These are phyloP conservation scores for Pyricularia sp. DNA, from an alignment of 2,329 filamentous ascomycete genomes.

Conservation along the genomic window DNA sequence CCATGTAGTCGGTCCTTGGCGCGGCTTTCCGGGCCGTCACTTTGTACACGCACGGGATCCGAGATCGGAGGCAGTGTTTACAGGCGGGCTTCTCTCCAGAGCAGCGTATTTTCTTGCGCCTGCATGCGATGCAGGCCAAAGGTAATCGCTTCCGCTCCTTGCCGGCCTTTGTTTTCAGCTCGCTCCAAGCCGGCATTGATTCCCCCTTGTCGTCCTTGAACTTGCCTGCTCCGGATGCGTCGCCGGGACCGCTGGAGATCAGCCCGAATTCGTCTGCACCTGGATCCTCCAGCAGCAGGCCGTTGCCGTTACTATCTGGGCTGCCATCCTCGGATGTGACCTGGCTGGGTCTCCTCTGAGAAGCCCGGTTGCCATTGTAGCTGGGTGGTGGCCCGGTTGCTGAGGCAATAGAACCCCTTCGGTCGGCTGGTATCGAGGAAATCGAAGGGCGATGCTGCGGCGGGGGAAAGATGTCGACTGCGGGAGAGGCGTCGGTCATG, in stretches of 20 bases:
- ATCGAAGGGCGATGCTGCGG: conserved; percentile 21
- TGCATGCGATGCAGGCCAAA: conserved; percentile 88
- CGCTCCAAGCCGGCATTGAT: conserved; percentile 59
- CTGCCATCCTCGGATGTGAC: conserved; percentile 32
- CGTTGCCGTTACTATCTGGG: conserved; percentile 32
- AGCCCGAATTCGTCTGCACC: conserved; percentile 51
- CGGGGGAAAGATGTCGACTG: conserved; percentile 20
- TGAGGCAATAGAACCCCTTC: conserved; percentile 26
- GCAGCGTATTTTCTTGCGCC: conserved; percentile 95
- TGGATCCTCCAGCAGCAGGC: conserved; percentile 36
- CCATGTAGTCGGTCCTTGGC: conserved; percentile 96
- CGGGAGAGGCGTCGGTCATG: conserved; percentile 24
- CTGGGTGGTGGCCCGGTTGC: conserved; percentile 22
- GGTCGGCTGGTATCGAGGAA: conserved; percentile 23
- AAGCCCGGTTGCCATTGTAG: conserved; percentile 13
- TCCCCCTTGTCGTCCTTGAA: conserved; percentile 49
- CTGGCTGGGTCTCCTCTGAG: conserved; percentile 17
- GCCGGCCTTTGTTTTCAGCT: conserved; percentile 82
- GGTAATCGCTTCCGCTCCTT: conserved; percentile 92
- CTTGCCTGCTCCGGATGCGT: conserved; percentile 39
- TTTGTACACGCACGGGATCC: conserved; percentile 96
- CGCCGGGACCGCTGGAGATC: conserved; percentile 31
- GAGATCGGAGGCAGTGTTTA: conserved; percentile 87
- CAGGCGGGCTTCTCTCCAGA: conserved; percentile 96
- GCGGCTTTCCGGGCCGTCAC: conserved; percentile 90